These are phyloP conservation scores for Neoboletus brunneissimus DNA, from an alignment of 768 basidiomycete genomes.

Conservation along the genomic window DNA sequence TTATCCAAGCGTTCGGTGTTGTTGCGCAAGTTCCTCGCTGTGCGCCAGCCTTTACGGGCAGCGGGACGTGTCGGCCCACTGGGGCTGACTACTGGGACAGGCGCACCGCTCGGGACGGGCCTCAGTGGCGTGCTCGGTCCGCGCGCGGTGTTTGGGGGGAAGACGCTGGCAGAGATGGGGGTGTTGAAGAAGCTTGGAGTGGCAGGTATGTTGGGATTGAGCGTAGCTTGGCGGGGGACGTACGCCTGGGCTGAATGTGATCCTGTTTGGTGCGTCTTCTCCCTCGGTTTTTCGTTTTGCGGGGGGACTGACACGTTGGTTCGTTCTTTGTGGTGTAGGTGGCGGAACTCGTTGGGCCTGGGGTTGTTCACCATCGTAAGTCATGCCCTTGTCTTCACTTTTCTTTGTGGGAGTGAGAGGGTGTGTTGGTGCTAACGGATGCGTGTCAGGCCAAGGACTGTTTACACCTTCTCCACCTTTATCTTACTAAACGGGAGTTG, in stretches of 20 bases:
- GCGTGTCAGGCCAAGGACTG: conserved; percentile 61
- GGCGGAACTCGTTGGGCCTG: conserved; percentile 69
- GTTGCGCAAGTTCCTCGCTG: conserved; percentile 26
- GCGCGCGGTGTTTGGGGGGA: conserved; percentile 18
- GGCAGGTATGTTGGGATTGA: conserved; percentile 38
- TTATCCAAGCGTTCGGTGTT: conserved; percentile 41
- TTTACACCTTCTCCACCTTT: conserved; percentile 62
- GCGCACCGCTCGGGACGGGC: conserved; percentile 1
- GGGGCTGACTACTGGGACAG: conserved; percentile 12
- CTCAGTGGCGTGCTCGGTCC: conserved; percentile 6
- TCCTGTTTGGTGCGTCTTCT: conserved; percentile 59
- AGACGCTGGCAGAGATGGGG: conserved; percentile 13
- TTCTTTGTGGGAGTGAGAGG: background rate
- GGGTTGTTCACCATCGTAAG: conserved; percentile 61
- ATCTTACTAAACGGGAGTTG: conserved; percentile 68
- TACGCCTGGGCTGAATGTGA: conserved; percentile 64
- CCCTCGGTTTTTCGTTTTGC: background rate
- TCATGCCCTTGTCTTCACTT: no score
- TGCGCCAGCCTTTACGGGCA: conserved; percentile 17
- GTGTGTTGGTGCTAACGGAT: background rate
- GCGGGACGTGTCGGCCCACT: conserved; percentile 17
- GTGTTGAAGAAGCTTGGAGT: conserved; percentile 25
- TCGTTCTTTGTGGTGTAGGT: conserved; percentile 29
- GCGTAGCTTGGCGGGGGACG: conserved; percentile 53
- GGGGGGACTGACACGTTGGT: background rate